A percentile compares a stretch with the other conserved stretches of the same genome.
Evolutionary conservation across 768 basidiomycete species (phyloP).

Genomic region (Collybia nuda): DNA sequence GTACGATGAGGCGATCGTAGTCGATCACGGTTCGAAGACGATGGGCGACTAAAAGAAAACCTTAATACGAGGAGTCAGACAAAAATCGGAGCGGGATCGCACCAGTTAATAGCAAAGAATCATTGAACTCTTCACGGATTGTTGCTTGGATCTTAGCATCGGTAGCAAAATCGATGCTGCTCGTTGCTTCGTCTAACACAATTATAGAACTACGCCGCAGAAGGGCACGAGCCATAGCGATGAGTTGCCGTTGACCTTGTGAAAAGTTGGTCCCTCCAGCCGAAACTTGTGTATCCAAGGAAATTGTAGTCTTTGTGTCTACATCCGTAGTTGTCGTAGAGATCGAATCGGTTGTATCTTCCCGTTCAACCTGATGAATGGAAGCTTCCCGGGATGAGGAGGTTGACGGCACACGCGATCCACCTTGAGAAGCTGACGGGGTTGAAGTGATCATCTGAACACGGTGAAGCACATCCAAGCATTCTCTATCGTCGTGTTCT

Average conservation of each 20-base stretch:
- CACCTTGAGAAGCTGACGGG: constrained; percentile 44
- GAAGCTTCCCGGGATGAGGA: constrained; percentile 47
- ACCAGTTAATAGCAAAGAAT: constrained; percentile 75
- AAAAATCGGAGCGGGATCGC: constrained; percentile 17
- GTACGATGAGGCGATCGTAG: constrained; percentile 74
- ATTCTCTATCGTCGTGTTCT: constrained; percentile 81
- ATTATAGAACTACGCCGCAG: constrained; percentile 72
- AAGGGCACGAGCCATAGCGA: constrained; percentile 83
- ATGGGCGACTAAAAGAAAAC: constrained; percentile 55
- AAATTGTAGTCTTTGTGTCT: constrained; percentile 56
- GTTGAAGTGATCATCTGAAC: constrained; percentile 72
- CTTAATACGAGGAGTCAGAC: too few species aligned
- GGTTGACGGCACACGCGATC: constrained; percentile 48
- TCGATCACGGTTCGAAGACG: constrained; percentile 78
- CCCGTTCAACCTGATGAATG: constrained; percentile 34
- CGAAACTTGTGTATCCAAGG: constrained; percentile 78
- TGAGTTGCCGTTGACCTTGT: constrained; percentile 87
- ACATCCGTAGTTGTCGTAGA: constrained; percentile 50
- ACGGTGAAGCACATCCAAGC: constrained; percentile 76
- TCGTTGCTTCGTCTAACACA: constrained; percentile 82
- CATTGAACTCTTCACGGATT: constrained; percentile 82
- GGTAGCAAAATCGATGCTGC: constrained; percentile 84
- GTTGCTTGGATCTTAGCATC: constrained; percentile 90
- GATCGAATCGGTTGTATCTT: constrained; percentile 37
- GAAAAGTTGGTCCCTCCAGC: constrained; percentile 90